phyloP scores from a whole-genome alignment of 257 asterid species.

The Cruciata laevipes region DNA sequence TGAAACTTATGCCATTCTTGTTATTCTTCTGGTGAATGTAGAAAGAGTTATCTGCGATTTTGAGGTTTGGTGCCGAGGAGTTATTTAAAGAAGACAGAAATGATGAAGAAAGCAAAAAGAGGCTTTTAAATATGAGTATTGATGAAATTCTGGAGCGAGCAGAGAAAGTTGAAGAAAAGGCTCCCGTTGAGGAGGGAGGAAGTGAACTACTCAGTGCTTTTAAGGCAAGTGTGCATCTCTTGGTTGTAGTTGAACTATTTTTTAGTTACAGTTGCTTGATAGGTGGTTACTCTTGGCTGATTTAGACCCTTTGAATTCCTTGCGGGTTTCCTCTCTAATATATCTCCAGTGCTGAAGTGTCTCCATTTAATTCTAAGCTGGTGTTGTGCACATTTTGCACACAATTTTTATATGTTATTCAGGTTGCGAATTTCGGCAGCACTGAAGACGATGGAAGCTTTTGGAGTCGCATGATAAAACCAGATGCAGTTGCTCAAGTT shows the following conservation, averaged over 20 bases:
- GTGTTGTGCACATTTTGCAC: neutral
- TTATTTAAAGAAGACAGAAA: constrained; percentile 85
- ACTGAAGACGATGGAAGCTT: constrained; percentile 96
- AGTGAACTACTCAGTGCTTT: constrained; percentile 82
- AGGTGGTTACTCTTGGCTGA: neutral
- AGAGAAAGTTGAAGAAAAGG: constrained; percentile 94
- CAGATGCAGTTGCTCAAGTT: constrained; percentile 65
- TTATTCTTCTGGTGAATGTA: constrained; percentile 28
- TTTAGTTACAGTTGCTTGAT: neutral
- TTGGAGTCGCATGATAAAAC: constrained; percentile 99
- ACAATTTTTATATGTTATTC: constrained; percentile 14
- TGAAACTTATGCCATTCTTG: constrained; percentile 2
- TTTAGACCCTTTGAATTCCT: too few species aligned
- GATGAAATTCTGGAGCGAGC: constrained; percentile 99
- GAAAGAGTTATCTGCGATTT: constrained; percentile 98
- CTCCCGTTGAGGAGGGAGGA: constrained; percentile 63
- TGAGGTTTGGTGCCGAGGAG: constrained; percentile 99
- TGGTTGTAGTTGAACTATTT: neutral
- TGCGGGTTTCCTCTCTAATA: neutral
- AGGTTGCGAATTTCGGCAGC: constrained; percentile 95
- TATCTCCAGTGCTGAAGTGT: neutral
- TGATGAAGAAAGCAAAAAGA: constrained; percentile 92
- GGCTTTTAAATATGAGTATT: constrained; percentile 89
- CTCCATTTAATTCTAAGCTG: neutral
- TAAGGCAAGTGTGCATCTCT: constrained; percentile 45